phyloP scores from a whole-genome alignment of 306 rosid genomes.

The Heteromeles arbutifolia region DNA sequence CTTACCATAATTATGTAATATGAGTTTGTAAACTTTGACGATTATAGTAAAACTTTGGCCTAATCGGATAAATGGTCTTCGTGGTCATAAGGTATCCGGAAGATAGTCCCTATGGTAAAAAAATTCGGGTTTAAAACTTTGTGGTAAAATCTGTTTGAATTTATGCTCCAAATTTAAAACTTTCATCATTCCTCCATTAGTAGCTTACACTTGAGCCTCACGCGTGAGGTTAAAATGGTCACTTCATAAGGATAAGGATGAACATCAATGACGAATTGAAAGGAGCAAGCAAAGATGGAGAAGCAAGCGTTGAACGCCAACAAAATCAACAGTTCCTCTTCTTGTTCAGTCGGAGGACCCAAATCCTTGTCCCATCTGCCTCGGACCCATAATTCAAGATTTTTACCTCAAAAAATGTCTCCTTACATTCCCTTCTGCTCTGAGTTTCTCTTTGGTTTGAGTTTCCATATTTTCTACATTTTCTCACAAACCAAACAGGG shows the following conservation, averaged over 20 bases:
- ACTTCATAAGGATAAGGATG: not conserved
- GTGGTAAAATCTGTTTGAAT: no score
- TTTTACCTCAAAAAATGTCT: slow-evolving; percentile 74
- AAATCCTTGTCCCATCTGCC: slow-evolving; percentile 71
- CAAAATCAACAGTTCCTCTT: slow-evolving; percentile 3
- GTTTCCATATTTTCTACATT: not conserved
- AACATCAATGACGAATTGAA: not conserved
- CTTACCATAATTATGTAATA: no score
- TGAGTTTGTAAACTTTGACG: no score
- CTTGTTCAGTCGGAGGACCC: slow-evolving; percentile 12
- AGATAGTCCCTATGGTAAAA: no score
- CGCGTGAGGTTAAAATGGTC: no score
- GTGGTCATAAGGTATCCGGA: no score
- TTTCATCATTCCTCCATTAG: no score
- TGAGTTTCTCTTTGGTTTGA: not conserved
- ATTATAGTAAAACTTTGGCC: no score
- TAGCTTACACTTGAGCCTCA: no score
- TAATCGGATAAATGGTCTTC: no score
- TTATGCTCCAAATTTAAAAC: no score
- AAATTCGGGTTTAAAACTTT: no score
- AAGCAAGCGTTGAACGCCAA: not conserved
- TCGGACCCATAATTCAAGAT: slow-evolving; percentile 43
- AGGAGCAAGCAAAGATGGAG: slow-evolving; percentile 2
- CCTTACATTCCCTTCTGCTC: slow-evolving; percentile 30
- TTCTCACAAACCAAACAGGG: not conserved